A percentile compares a stretch with the other conserved stretches of the same genome.
These are phyloP conservation scores for Epichloe festucae DNA, from an alignment of 2,329 filamentous ascomycete genomes.

Conservation along the genomic window DNA sequence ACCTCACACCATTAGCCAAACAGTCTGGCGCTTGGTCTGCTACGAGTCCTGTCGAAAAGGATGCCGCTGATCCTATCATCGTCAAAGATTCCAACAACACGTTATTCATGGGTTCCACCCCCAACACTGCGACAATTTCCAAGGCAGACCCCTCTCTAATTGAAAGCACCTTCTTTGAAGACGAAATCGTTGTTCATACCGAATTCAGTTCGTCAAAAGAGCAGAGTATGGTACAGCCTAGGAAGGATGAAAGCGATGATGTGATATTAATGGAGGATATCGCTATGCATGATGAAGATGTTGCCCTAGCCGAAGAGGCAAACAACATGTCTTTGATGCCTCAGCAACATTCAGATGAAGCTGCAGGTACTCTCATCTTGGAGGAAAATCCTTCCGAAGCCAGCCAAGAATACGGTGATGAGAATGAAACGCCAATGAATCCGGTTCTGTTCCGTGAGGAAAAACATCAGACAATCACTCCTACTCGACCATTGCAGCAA, in stretches of 20 bases:
- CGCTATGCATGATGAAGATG: constrained; percentile 39
- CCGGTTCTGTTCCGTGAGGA: constrained; percentile 24
- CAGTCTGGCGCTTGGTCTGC: constrained; percentile 52
- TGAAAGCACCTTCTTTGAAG: constrained; percentile 45
- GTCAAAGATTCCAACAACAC: not conserved
- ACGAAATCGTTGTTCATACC: constrained; percentile 37
- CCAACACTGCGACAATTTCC: not conserved
- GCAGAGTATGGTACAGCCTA: constrained; percentile 7
- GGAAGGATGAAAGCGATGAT: constrained; percentile 13
- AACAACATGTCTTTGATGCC: constrained; percentile 47
- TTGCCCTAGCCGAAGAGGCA: constrained; percentile 44
- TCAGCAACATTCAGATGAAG: constrained; percentile 24
- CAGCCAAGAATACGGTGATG: constrained; percentile 54
- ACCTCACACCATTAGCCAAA: constrained; percentile 51
- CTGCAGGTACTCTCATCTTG: constrained; percentile 16
- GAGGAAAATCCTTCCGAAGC: constrained; percentile 44
- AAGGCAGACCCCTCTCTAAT: constrained; percentile 23
- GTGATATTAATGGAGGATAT: constrained; percentile 29
- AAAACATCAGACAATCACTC: constrained; percentile 36
- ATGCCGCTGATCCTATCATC: not conserved
- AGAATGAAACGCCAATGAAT: constrained; percentile 47
- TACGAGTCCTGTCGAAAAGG: constrained; percentile 30
- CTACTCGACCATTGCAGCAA: constrained; percentile 35
- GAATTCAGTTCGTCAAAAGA: constrained; percentile 9
- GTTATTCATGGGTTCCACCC: not conserved